These are phyloP conservation scores for Aspergillus terreus DNA, from an alignment of 2,329 filamentous ascomycete genomes.

Conservation along the genomic window DNA sequence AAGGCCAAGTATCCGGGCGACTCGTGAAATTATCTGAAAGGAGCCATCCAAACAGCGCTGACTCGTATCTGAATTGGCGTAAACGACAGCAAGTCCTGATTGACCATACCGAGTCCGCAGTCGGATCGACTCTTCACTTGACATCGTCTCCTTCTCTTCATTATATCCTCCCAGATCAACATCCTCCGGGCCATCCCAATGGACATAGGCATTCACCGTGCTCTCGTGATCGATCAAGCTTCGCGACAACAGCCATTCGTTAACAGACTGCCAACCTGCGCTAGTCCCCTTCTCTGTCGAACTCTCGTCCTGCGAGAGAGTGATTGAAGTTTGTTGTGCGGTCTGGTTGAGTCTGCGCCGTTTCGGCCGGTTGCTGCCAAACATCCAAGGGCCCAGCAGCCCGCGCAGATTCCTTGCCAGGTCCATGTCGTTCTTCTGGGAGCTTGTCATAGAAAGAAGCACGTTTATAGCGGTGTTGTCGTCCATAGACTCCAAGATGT, in stretches of 20 bases:
- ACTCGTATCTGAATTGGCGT: slow-evolving; percentile 48
- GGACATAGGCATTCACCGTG: slow-evolving; percentile 48
- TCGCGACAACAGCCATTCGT: slow-evolving; percentile 56
- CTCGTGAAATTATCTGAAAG: slow-evolving; percentile 48
- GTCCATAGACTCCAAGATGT: slow-evolving; percentile 51
- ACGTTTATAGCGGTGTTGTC: slow-evolving; percentile 51
- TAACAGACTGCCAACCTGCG: slow-evolving; percentile 55
- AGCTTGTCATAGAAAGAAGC: slow-evolving; percentile 46
- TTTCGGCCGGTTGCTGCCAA: slow-evolving; percentile 54
- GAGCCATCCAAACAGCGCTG: slow-evolving; percentile 45
- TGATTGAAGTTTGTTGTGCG: slow-evolving; percentile 25
- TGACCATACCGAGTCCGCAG: slow-evolving; percentile 53
- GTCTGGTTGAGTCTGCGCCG: slow-evolving; percentile 45
- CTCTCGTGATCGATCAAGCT: slow-evolving; percentile 50
- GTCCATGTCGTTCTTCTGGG: slow-evolving; percentile 33
- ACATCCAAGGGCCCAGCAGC: slow-evolving; percentile 62
- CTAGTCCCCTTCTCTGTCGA: slow-evolving; percentile 20
- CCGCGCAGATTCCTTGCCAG: slow-evolving; percentile 54
- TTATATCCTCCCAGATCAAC: slow-evolving; percentile 56
- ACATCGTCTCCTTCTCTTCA: slow-evolving; percentile 37
- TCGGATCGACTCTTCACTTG: slow-evolving; percentile 41
- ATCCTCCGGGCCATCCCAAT: slow-evolving; percentile 60
- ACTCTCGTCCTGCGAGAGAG: slow-evolving; percentile 17
- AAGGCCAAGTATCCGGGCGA: slow-evolving; percentile 50
- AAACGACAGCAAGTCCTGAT: slow-evolving; percentile 57